Percentiles rank a stretch among this genome's conserved stretches.
Conservation (phyloP, 2,329 filamentous ascomycete species). For the Cyphellophora europaea region DNA sequence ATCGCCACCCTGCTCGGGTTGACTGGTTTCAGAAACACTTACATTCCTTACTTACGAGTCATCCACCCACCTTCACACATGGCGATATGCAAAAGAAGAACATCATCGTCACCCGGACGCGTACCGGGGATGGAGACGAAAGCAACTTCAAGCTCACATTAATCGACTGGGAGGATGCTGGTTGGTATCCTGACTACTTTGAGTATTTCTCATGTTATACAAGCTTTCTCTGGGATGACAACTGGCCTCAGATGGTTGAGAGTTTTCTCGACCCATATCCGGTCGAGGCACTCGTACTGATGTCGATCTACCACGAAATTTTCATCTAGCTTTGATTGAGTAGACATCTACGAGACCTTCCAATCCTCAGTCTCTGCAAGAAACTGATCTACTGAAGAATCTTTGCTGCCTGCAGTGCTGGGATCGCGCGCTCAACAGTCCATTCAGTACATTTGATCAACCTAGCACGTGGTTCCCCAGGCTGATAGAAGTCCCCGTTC, state of each 20-base stretch:
- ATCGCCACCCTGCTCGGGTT: conserved; percentile 12
- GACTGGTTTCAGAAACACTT: conserved; percentile 21
- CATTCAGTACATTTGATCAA: conserved; percentile 5
- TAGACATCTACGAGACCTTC: no score
- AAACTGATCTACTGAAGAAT: no score
- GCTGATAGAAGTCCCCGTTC: conserved; percentile 6
- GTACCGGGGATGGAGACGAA: not conserved
- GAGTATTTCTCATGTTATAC: conserved; percentile 22
- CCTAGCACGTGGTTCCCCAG: conserved; percentile 1
- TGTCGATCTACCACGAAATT: no score
- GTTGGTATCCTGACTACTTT: conserved; percentile 32
- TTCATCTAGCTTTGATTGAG: no score
- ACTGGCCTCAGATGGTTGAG: no score
- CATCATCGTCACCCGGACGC: conserved; percentile 21
- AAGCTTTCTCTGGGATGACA: conserved; percentile 2
- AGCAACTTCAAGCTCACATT: conserved; percentile 19
- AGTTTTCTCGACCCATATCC: no score
- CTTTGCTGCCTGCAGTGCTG: no score
- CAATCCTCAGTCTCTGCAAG: no score
- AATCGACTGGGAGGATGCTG: conserved; percentile 32
- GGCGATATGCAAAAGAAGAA: conserved; percentile 26
- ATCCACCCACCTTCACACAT: conserved; percentile 24
- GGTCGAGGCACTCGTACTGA: no score
- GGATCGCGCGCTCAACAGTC: not conserved
- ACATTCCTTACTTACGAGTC: conserved; percentile 17